Percentiles rank a stretch among this genome's conserved stretches.
Evolutionary conservation across 371 early-diverging fungal genomes (phyloP).

Genomic region (Mortierella sp.): DNA sequence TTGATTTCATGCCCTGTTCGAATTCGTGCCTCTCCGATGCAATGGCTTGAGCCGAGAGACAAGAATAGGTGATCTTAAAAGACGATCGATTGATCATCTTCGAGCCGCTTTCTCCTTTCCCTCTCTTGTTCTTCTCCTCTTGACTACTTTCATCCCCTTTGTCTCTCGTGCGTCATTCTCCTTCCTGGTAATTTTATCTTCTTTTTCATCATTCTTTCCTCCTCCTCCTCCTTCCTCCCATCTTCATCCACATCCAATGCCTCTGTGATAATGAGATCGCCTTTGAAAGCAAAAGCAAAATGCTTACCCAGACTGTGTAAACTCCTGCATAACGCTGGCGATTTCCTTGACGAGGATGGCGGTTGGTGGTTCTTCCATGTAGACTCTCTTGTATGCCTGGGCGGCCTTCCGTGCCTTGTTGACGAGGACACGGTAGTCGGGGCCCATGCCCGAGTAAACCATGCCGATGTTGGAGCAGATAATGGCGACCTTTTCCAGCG

Average conservation of each 20-base stretch:
- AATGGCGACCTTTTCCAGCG: slow-evolving; percentile 90
- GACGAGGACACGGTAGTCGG: slow-evolving; percentile 96
- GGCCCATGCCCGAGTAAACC: slow-evolving; percentile 99
- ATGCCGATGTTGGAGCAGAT: slow-evolving; percentile 96
- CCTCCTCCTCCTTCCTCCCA: background rate
- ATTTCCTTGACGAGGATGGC: slow-evolving; percentile 96
- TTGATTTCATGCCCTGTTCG: background rate
- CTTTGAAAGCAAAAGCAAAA: background rate
- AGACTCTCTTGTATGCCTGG: slow-evolving; percentile 94
- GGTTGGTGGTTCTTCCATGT: slow-evolving; percentile 95
- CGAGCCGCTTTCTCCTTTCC: background rate
- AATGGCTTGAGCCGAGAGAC: background rate
- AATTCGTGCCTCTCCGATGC: background rate
- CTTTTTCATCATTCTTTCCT: background rate
- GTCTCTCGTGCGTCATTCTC: background rate
- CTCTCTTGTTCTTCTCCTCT: background rate
- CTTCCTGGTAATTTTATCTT: background rate
- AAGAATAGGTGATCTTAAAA: too few species aligned
- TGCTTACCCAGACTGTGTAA: slow-evolving; percentile 95
- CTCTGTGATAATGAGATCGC: too few species aligned
- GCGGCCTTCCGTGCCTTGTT: slow-evolving; percentile 96
- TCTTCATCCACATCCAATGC: background rate
- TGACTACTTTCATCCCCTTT: background rate
- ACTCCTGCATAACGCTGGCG: slow-evolving; percentile 98
- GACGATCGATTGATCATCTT: background rate